A percentile compares a stretch with the other conserved stretches of the same genome.
Conservation (phyloP, 1,284 basidiomycete genomes). For the Malassezia caprae region DNA sequence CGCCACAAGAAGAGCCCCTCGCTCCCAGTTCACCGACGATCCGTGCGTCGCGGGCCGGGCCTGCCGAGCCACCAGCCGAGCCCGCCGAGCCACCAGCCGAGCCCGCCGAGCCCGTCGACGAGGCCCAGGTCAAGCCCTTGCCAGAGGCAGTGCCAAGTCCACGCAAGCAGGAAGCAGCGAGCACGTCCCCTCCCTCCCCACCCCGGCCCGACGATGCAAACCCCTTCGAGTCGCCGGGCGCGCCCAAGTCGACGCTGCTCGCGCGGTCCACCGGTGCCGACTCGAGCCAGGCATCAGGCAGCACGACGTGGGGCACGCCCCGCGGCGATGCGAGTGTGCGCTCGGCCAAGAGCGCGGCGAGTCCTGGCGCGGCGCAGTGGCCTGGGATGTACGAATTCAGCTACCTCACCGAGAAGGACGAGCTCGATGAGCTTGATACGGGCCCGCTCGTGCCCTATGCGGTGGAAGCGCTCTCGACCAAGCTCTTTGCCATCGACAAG, state of each 20-base stretch:
- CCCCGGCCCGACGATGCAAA: neutral
- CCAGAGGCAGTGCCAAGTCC: neutral
- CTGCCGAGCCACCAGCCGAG: neutral
- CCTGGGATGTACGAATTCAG: constrained; percentile 15
- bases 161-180: neutral
- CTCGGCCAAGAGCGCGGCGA: neutral
- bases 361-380: neutral
- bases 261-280: neutral
- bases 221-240: neutral
- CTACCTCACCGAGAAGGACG: constrained; percentile 15
- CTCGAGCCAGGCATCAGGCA: constrained; percentile 8
- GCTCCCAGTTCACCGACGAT: neutral
- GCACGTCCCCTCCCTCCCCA: neutral
- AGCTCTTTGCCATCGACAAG: constrained; percentile 7
- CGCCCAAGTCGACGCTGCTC: neutral
- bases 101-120: neutral
- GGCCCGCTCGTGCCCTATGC: constrained; percentile 9
- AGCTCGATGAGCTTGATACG: constrained; percentile 12
- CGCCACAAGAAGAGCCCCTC: neutral
- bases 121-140: neutral
- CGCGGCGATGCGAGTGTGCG: neutral
- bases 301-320: constrained; percentile 7
- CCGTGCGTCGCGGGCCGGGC: neutral
- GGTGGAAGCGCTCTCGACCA: constrained; percentile 11
- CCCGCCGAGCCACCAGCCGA: neutral